Percentiles rank a stretch among this genome's conserved stretches.
These are phyloP conservation scores for Ilex paraguariensis DNA, from an alignment of 305 asterid species.

Conservation along the genomic window DNA sequence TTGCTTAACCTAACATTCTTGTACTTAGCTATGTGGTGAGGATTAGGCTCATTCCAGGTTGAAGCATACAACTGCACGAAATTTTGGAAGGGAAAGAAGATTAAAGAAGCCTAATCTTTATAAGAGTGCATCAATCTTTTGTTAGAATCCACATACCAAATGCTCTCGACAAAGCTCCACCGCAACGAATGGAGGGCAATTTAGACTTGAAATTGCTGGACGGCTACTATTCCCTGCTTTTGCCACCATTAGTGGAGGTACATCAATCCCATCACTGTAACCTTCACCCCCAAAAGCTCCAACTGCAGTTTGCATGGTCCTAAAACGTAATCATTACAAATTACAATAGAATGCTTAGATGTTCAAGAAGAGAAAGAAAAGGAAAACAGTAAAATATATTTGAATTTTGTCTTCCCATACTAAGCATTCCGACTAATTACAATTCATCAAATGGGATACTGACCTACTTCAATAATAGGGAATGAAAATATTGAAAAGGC, in stretches of 20 bases:
- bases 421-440: too few species aligned
- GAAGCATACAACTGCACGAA: background rate
- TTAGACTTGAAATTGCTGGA: slow-evolving; percentile 80
- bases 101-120: background rate
- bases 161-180: slow-evolving; percentile 91
- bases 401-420: too few species aligned
- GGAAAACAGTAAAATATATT: too few species aligned
- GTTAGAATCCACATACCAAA: slow-evolving; percentile 47
- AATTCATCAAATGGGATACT: too few species aligned
- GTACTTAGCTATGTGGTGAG: background rate
- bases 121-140: background rate
- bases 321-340: slow-evolving; percentile 26
- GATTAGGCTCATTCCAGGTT: background rate
- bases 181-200: slow-evolving; percentile 76
- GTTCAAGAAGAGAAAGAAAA: too few species aligned
- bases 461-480: too few species aligned
- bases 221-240: slow-evolving; percentile 58
- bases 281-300: slow-evolving; percentile 89
- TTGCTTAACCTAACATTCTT: background rate
- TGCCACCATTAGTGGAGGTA: slow-evolving; percentile 71
- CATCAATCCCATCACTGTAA: slow-evolving; percentile 48
- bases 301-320: slow-evolving; percentile 97
- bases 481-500: too few species aligned
- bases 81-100: slow-evolving; percentile 6
- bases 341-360: too few species aligned